Conservation (phyloP, 164 flowering plant genomes). For the Pachysandra terminalis region DNA sequence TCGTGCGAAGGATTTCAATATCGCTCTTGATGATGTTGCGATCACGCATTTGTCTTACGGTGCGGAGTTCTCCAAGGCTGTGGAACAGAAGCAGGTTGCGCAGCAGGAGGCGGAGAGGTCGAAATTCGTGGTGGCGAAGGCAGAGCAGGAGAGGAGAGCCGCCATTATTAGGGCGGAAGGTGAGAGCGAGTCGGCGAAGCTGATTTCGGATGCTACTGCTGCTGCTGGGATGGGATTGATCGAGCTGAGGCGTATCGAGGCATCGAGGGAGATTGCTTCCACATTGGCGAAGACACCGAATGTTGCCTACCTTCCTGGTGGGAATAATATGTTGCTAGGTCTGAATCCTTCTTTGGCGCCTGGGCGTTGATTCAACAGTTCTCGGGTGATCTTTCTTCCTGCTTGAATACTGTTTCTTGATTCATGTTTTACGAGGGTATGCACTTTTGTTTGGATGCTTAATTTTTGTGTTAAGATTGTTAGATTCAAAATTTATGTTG, state of each 20-base stretch:
- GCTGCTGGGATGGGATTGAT: conserved; percentile 72
- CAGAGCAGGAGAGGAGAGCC: conserved; percentile 88
- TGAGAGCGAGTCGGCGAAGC: conserved; percentile 78
- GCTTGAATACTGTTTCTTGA: no score
- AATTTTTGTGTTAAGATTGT: no score
- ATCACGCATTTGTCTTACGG: conserved; percentile 78
- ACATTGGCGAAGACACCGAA: conserved; percentile 60
- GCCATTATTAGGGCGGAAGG: conserved; percentile 82
- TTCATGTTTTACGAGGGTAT: no score
- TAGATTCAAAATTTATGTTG: no score
- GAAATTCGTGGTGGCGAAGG: conserved; percentile 75
- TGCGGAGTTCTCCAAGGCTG: conserved; percentile 61
- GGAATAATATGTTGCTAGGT: conserved; percentile 59
- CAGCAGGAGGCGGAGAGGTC: conserved; percentile 96
- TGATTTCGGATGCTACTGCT: conserved; percentile 76
- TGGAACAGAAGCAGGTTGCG: conserved; percentile 86
- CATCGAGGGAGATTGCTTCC: conserved; percentile 64
- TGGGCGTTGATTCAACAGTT: conserved; percentile 22
- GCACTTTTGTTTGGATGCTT: no score
- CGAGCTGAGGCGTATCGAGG: conserved; percentile 82
- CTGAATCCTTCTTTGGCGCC: conserved; percentile 39
- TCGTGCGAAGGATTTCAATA: conserved; percentile 59
- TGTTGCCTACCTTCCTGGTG: conserved; percentile 69
- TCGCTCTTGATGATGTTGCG: conserved; percentile 76
- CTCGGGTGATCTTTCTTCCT: no score